Evolutionary conservation across 2,329 filamentous ascomycete species (phyloP).

Genomic region (Pyrenophora tritici-repentis): DNA sequence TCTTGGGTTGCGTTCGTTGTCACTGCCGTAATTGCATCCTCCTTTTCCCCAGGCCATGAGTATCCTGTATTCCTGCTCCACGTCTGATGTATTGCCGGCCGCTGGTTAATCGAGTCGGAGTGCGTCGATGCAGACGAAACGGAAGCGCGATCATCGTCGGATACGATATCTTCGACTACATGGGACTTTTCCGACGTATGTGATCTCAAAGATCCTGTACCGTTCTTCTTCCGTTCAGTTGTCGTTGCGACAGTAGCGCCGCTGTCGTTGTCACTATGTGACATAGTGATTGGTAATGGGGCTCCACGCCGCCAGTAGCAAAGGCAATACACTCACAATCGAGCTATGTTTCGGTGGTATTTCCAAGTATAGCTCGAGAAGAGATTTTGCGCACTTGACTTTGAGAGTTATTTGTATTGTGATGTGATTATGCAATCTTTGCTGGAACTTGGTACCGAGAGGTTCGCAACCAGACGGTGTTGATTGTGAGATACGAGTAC

Average conservation of each 20-base stretch:
- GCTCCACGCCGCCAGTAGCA: slow-evolving; percentile 4
- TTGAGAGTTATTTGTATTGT: no score
- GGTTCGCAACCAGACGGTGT: no score
- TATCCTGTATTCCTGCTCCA: slow-evolving; percentile 42
- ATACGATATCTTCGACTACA: slow-evolving; percentile 11
- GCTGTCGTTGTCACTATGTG: slow-evolving; percentile 8
- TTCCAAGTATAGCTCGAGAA: no score
- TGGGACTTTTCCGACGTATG: slow-evolving; percentile 8
- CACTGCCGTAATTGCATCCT: slow-evolving; percentile 32
- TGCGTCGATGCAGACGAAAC: slow-evolving; percentile 33
- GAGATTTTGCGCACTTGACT: no score
- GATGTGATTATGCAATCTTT: no score
- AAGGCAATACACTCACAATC: background rate
- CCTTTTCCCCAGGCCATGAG: slow-evolving; percentile 33
- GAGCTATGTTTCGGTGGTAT: background rate
- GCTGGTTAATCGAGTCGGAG: slow-evolving; percentile 24
- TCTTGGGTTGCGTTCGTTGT: slow-evolving; percentile 49
- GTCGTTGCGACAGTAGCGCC: slow-evolving; percentile 12
- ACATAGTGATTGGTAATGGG: slow-evolving; percentile 16
- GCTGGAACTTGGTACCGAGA: no score
- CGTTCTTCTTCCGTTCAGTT: background rate
- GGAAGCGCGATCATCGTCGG: slow-evolving; percentile 26
- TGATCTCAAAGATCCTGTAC: slow-evolving; percentile 1
- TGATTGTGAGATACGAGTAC: no score
- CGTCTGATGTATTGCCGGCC: slow-evolving; percentile 39